A percentile compares a stretch with the other conserved stretches of the same genome.
Conservation (phyloP, 2,329 filamentous ascomycete species). For the Aspergillus texensis region DNA sequence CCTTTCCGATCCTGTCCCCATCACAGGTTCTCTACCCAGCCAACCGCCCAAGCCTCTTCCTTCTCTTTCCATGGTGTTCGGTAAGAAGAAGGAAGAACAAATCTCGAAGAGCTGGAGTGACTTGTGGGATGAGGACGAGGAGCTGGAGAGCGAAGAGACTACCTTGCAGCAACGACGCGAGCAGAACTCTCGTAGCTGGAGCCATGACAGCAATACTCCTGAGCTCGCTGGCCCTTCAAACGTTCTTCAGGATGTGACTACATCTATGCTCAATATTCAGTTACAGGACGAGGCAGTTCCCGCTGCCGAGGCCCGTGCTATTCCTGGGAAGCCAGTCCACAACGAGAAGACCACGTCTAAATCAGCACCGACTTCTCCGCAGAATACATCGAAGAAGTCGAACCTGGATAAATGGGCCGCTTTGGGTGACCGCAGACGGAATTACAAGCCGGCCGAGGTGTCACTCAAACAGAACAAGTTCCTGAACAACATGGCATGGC, state of each 20-base stretch:
- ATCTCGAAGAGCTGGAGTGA: constrained; percentile 99
- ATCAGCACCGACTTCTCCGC: constrained; percentile 50
- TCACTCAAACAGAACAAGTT: constrained; percentile 54
- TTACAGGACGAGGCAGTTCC: constrained; percentile 38
- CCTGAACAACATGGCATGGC: constrained; percentile 45
- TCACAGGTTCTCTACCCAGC: constrained; percentile 74
- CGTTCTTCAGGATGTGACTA: constrained; percentile 58
- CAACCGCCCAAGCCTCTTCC: constrained; percentile 63
- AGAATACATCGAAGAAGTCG: constrained; percentile 60
- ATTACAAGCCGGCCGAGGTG: constrained; percentile 58
- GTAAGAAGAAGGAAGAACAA: constrained; percentile 68
- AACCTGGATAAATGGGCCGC: constrained; percentile 83
- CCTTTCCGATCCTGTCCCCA: constrained; percentile 67
- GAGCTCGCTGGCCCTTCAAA: constrained; percentile 52
- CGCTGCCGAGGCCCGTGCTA: constrained; percentile 18
- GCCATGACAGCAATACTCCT: constrained; percentile 68
- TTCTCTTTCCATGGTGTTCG: constrained; percentile 79
- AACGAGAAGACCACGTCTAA: constrained; percentile 54
- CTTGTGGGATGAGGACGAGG: constrained; percentile 92
- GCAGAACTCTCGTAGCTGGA: constrained; percentile 76
- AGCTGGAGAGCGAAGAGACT: constrained; percentile 62
- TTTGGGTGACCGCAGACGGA: constrained; percentile 80
- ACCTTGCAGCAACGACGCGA: constrained; percentile 60
- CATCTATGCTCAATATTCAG: constrained; percentile 54
- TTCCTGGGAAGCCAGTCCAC: constrained; percentile 53